Evolutionary conservation across 345 rosid species (phyloP), one percentile per base, ranked within the genome.

Genomic region (Brassica incana): DNA sequence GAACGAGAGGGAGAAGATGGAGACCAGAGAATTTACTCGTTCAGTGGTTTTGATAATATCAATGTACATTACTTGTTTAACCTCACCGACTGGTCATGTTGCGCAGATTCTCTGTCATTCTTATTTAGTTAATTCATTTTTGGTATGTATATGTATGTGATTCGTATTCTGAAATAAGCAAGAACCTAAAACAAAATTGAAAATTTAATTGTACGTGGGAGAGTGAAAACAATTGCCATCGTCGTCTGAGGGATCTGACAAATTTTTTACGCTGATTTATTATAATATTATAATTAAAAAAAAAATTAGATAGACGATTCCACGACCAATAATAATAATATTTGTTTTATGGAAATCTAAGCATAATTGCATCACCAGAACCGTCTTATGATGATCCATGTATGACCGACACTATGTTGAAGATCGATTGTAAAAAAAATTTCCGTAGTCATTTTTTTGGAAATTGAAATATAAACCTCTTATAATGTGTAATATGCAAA

Each of bases 11-110:
- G 72, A 71, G 74, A 61, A 79, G 74, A 60, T 45, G 78, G 27
- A 79, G 82, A 79, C 75, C 18, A 74, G 71, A 79, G 70, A 79
- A 74, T 74, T 79, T 74, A 61, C 74, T 73, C 59, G 29, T 79
- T 65, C 40, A 50, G 70, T 50, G 29, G 36, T 65, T 58, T 45
- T 79, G 63, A 59, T 67, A 59, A 43, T 59, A 56, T 25, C 78
- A 67, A 73, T 79, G 78, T 48, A 40, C 72, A 72, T 56, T 56
- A 79, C 58, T 60, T 79, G 71, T 74, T 74, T 74, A 69, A 74
- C 76, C 67, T 63, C 83, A 75, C 76, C 79, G 79, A 6, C 40
- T 27, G 30, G 30, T 74, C 78, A 80, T 63, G 72, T 80, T 74
- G 15, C 52, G 11, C 52, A 62, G 59, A 69, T 80, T 68, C 65